Conservation (phyloP, 1,284 basidiomycete species). For the Puccinia coronata region DNA sequence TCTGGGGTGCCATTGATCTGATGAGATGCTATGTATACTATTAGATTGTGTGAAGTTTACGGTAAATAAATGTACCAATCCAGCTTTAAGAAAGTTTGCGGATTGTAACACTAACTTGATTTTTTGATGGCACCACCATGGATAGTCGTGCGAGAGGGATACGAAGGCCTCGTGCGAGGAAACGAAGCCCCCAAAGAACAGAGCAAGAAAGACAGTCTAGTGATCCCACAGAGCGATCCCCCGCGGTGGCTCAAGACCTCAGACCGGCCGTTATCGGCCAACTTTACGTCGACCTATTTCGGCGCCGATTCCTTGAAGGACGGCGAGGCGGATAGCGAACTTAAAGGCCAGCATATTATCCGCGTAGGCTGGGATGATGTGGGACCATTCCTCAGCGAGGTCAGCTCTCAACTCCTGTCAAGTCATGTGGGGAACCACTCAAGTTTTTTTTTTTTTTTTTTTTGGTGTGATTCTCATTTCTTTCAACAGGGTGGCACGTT, state of each 20-base stretch:
- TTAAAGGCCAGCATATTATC: constrained; percentile 91
- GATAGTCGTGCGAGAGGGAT: constrained; percentile 89
- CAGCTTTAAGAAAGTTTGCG: not conserved
- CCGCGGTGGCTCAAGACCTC: constrained; percentile 50
- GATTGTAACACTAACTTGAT: not conserved
- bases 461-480: not conserved
- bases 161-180: constrained; percentile 79
- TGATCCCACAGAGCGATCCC: constrained; percentile 51
- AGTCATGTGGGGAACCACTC: not conserved
- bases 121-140: constrained; percentile 59
- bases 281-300: constrained; percentile 75
- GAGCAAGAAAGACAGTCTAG: constrained; percentile 29
- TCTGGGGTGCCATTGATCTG: constrained; percentile 16
- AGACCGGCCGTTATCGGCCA: constrained; percentile 57
- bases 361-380: constrained; percentile 98
- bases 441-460: not conserved
- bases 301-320: constrained; percentile 85
- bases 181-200: constrained; percentile 57
- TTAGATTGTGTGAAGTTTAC: not conserved
- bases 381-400: constrained; percentile 87
- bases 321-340: constrained; percentile 68
- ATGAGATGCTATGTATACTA: not conserved
- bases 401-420: constrained; percentile 59
- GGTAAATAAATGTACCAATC: not conserved
- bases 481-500: constrained; percentile 79